Evolutionary conservation across 2,329 filamentous ascomycete genomes (phyloP), one percentile per base, ranked within the genome.

Genomic region (Tolypocladium inflatum): DNA sequence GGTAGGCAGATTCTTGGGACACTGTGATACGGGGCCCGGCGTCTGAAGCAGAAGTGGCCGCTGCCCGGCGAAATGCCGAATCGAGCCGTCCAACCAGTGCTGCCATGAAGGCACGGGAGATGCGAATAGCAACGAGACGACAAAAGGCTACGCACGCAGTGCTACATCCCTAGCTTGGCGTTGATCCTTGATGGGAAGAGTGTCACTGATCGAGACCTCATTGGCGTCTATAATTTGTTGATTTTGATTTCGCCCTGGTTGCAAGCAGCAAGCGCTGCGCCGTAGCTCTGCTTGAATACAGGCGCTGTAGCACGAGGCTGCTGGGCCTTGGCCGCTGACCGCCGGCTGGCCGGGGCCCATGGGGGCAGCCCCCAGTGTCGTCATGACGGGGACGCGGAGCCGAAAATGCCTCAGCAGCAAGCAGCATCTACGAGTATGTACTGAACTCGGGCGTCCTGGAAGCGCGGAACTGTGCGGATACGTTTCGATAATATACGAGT

Each of bases 361-460:
- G 9, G 19, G 19, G 39, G 53, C 26, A 9, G 52, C 23, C 37
- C 51, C 51, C 45, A 48, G 33, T 38, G 51, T n/a, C 33, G 55
- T 41, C 55, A 35, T 13, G 45, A 39, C 19, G 55, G 52, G 26
- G 23, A 41, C 57, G 43, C 21, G 42, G 48, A 53, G 54, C 56
- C 58, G 57, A 61, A 61, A 61, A 61, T 61, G 56, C 60, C 60
- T 60, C 60, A 61, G 56, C 60, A n/a, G 55, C 35, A 5, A 33
- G 26, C 26, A 6, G 26, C 26, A 30, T 30, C 26, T 30, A 30
- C 26, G 2, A n/a, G 26, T 30, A 30, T 4, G 11, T 37, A 38
- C 48, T 35, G 48, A 51, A 21, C 30, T 33, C 45, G 45, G 45
- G 45, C 45, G 45, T 33, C 26, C 30, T n/a, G 26, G 48, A n/a